These are phyloP conservation scores for Nicotiana obtusifolia DNA, from an alignment of 257 asterid species.

Conservation along the genomic window DNA sequence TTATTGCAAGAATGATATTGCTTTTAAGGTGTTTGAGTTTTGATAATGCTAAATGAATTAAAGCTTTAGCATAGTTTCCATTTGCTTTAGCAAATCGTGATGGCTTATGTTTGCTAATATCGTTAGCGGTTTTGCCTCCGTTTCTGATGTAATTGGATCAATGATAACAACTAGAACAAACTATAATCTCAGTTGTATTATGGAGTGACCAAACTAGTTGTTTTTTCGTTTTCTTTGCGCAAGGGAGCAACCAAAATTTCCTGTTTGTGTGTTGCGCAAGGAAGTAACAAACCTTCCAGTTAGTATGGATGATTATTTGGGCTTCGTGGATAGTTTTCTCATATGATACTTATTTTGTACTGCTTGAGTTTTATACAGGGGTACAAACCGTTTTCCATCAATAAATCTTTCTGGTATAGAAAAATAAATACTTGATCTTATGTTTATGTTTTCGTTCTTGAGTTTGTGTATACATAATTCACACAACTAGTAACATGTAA, in stretches of 20 bases:
- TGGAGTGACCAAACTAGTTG: constrained; percentile 2
- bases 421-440: not conserved
- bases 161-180: not conserved
- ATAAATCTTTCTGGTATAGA: not conserved
- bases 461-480: not conserved
- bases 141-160: not conserved
- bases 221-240: not conserved
- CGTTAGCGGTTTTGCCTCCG: not conserved
- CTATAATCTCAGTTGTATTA: not conserved
- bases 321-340: not conserved
- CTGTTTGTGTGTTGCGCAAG: not conserved
- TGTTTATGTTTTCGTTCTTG: not conserved
- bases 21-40: not conserved
- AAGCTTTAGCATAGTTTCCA: not conserved
- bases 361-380: not conserved
- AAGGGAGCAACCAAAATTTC: not conserved
- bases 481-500: not conserved
- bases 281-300: not conserved
- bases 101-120: not conserved
- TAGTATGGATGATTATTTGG: not conserved
- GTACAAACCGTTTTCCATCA: not conserved
- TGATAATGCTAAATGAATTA: constrained; percentile 5
- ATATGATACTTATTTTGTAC: not conserved
- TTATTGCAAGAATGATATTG: not conserved
- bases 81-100: not conserved